Conservation (phyloP, 2,329 filamentous ascomycete genomes). For the Exophiala alcalophila region DNA sequence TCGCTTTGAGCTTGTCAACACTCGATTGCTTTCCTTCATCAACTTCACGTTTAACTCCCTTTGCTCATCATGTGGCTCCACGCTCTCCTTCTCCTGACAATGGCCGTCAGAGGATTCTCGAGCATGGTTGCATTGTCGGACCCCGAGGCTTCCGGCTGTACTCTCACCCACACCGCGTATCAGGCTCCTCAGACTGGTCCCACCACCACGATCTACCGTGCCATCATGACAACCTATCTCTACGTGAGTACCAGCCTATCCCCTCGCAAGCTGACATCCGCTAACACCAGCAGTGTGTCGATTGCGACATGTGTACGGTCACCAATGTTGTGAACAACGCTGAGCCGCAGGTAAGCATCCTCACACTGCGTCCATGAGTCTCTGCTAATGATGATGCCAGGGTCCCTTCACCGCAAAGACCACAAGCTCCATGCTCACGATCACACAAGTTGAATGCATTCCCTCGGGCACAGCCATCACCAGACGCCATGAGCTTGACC, state of each 20-base stretch:
- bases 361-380: not conserved
- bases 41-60: not conserved
- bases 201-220: slow-evolving; percentile 25
- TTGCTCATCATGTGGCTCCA: slow-evolving; percentile 16
- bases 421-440: slow-evolving; percentile 22
- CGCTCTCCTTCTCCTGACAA: slow-evolving; percentile 10
- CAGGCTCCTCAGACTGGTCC: slow-evolving; percentile 27
- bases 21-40: slow-evolving; percentile 1
- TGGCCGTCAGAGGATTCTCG: slow-evolving; percentile 15
- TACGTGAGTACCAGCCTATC: slow-evolving; percentile 17
- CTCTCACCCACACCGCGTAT: slow-evolving; percentile 23
- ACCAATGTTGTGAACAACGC: slow-evolving; percentile 26
- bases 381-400: slow-evolving; percentile 15
- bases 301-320: slow-evolving; percentile 28
- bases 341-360: slow-evolving; percentile 16
- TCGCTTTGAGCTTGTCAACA: not conserved
- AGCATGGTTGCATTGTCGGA: slow-evolving; percentile 4
- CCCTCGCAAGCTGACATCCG: not conserved
- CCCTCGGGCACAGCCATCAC: slow-evolving; percentile 19
- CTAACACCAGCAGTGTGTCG: slow-evolving; percentile 24
- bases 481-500: slow-evolving; percentile 12
- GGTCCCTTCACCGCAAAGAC: slow-evolving; percentile 24
- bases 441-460: slow-evolving; percentile 28
- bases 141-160: slow-evolving; percentile 14
- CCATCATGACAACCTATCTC: slow-evolving; percentile 26